Evolutionary conservation across 2,329 filamentous ascomycete species (phyloP).

Genomic region (Nigrograna mackinnonii): DNA sequence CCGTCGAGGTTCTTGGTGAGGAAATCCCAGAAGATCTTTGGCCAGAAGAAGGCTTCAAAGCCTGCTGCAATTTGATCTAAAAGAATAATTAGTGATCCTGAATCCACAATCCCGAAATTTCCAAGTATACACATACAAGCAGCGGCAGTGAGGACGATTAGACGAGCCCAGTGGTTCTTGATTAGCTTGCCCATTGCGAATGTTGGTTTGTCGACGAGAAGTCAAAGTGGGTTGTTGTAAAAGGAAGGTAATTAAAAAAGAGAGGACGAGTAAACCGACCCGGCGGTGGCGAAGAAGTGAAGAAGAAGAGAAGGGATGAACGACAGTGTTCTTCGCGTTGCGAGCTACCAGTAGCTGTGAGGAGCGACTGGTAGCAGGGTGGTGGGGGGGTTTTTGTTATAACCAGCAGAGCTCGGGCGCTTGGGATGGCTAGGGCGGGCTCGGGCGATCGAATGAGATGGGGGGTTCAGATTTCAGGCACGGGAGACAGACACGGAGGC

Average conservation of each 20-base stretch:
- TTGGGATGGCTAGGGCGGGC: background rate
- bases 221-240: no score
- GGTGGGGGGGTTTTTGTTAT: constrained; percentile 39
- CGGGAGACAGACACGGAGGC: constrained; percentile 6
- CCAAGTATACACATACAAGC: constrained; percentile 61
- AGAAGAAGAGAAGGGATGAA: constrained; percentile 15
- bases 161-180: constrained; percentile 98
- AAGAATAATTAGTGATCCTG: constrained; percentile 3
- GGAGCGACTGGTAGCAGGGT: constrained; percentile 28
- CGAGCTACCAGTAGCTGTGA: constrained; percentile 44
- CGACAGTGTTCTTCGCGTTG: constrained; percentile 30
- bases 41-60: constrained; percentile 93
- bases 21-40: constrained; percentile 98
- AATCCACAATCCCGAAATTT: background rate
- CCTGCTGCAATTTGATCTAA: constrained; percentile 85
- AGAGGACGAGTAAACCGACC: constrained; percentile 28
- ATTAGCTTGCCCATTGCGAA: constrained; percentile 88
- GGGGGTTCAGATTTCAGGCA: constrained; percentile 8
- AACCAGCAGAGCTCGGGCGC: constrained; percentile 16
- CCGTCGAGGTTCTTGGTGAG: constrained; percentile 85
- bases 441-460: background rate
- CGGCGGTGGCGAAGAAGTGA: constrained; percentile 18
- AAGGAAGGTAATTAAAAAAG: constrained; percentile 23
- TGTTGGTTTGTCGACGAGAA: constrained; percentile 6
- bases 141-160: constrained; percentile 87